phyloP scores from a whole-genome alignment of 192 early-diverging fungal genomes.

The Mortierella antarctica region DNA sequence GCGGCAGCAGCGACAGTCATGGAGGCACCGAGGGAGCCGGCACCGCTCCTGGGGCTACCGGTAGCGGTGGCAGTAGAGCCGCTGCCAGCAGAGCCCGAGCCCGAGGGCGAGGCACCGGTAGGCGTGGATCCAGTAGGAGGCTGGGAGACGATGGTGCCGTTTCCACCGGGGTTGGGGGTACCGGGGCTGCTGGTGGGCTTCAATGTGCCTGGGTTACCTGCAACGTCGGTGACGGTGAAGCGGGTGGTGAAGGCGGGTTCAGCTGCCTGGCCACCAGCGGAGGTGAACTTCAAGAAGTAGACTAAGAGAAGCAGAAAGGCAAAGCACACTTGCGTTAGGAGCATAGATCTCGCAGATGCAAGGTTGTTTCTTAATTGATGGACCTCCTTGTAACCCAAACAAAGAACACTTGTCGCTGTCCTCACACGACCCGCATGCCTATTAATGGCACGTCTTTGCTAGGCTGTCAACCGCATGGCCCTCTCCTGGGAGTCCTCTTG shows the following conservation, averaged over 20 bases:
- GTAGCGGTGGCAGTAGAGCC: neutral
- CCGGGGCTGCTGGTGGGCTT: slow-evolving; percentile 10
- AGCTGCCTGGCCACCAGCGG: slow-evolving; percentile 1
- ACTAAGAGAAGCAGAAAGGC: slow-evolving; percentile 8
- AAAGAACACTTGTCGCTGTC: no score
- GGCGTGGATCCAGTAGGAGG: neutral
- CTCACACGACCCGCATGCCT: no score
- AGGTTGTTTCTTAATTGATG: neutral
- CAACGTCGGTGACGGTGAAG: slow-evolving; percentile 46
- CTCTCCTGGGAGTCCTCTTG: no score
- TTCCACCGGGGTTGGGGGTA: slow-evolving; percentile 34
- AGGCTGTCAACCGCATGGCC: no score
- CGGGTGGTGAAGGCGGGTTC: slow-evolving; percentile 33
- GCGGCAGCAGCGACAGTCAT: slow-evolving; percentile 20
- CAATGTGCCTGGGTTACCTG: slow-evolving; percentile 21
- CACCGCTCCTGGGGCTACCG: slow-evolving; percentile 5
- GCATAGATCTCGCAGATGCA: neutral
- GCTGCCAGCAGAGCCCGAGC: neutral
- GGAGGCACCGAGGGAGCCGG: slow-evolving; percentile 17
- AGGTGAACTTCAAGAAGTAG: slow-evolving; percentile 37
- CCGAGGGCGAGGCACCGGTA: neutral
- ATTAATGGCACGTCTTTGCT: no score
- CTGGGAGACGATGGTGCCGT: slow-evolving; percentile 19
- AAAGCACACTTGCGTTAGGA: neutral
- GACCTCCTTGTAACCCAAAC: neutral